These are phyloP conservation scores for Monilinia aucupariae DNA, from an alignment of 2,329 filamentous ascomycete species.

Conservation along the genomic window DNA sequence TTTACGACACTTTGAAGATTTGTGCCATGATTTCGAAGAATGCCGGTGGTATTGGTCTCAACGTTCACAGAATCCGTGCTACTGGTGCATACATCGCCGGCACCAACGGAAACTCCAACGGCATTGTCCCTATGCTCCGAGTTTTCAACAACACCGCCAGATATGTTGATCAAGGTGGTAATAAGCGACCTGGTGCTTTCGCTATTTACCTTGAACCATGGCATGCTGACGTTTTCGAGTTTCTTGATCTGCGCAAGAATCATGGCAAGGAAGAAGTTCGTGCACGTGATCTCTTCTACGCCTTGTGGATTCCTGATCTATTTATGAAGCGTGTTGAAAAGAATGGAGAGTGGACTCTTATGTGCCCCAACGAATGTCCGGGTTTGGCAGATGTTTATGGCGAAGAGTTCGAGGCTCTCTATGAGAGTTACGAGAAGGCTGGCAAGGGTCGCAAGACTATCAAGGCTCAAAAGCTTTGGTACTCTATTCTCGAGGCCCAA, in stretches of 20 bases:
- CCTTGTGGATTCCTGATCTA: slow-evolving; percentile 95
- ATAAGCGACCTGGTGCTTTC: slow-evolving; percentile 97
- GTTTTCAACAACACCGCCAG: slow-evolving; percentile 99
- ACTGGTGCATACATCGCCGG: slow-evolving; percentile 97
- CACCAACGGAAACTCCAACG: slow-evolving; percentile 97
- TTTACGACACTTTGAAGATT: slow-evolving; percentile 98
- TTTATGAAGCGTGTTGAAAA: slow-evolving; percentile 99
- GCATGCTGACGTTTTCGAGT: slow-evolving; percentile 97
- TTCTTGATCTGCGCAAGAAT: slow-evolving; percentile 97
- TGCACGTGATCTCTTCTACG: slow-evolving; percentile 94
- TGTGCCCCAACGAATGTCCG: slow-evolving; percentile 95
- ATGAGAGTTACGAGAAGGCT: slow-evolving; percentile 85
- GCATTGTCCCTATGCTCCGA: slow-evolving; percentile 93
- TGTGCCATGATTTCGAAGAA: slow-evolving; percentile 99
- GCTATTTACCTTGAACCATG: slow-evolving; percentile 98
- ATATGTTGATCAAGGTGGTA: slow-evolving; percentile 98
- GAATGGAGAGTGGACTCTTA: slow-evolving; percentile 94
- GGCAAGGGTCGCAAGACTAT: slow-evolving; percentile 84
- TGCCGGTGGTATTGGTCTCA: slow-evolving; percentile 94
- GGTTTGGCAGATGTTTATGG: slow-evolving; percentile 95
- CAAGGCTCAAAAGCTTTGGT: slow-evolving; percentile 99
- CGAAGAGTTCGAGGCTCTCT: slow-evolving; percentile 92
- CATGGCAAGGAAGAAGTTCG: slow-evolving; percentile 98
- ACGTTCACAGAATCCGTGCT: slow-evolving; percentile 92
- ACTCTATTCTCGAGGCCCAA: slow-evolving; percentile 94